Evolutionary conservation across 805 yeast species (phyloP), one percentile per base, ranked within the genome.

Genomic region (Monosporozyma aquatica): DNA sequence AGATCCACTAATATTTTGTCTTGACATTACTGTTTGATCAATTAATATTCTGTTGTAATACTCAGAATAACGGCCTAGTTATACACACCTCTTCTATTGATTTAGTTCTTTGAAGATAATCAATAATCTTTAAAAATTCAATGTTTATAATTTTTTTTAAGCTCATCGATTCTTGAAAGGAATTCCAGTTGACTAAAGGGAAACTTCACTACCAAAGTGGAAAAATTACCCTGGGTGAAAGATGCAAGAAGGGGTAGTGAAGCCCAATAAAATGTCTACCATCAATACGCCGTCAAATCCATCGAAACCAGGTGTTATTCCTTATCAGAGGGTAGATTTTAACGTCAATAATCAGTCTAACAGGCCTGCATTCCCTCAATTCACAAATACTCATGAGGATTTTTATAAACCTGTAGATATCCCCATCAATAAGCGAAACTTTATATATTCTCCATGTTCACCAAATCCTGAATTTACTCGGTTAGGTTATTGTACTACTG

Each of bases 361-460:
- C 4, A 50, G 53, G 34, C 63, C 63, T 5, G 39, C 45, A 6
- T 46, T 49, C 34, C 63, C 61, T 5, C 37, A 47, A 8, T 43
- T 47, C n/a, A 51, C 52, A 13, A 43, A 44, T 23, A 47, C 54
- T 2, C 52, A 51, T 45, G 42, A 29, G 3, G 21, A 28, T 6
- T 54, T 56, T 26, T 44, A 46, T 13, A 56, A 50, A 46, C 58
- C 64, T 8, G 94, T 84, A n/a, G 96, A 87, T 43, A 75, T 78
- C 40, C 96, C 97, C 0, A 68, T 74, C 51, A 87, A 87, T 57
- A 75, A 77, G 51, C 65, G 92, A 40, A 90, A 94, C 1, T 90
- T 80, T 65, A 78, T 86, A 47, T 90, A 89, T 59, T 69, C 75
- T 37, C 79, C 87, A 13, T 85, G 95, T 55, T 70, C 80, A 3